Evolutionary conservation across 257 asterid species (phyloP).

Genomic region (Solanum sitiens): DNA sequence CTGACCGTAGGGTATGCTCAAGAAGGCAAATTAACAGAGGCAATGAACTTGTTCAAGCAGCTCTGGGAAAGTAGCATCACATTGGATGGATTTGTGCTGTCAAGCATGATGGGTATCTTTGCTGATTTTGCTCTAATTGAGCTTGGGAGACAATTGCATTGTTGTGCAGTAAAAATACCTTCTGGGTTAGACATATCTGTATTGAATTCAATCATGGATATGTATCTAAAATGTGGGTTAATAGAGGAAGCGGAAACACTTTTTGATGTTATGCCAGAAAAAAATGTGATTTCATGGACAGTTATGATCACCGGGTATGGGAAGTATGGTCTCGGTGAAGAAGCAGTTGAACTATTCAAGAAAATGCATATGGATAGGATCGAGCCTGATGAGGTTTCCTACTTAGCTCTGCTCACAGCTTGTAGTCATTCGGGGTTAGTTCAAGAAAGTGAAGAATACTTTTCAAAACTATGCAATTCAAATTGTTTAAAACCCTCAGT

Average conservation of each 20-base stretch:
- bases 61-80: conserved; percentile 20
- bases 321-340: conserved; percentile 35
- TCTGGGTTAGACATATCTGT: conserved; percentile 31
- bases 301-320: conserved; percentile 56
- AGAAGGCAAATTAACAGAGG: conserved; percentile 22
- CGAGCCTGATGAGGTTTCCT: conserved; percentile 45
- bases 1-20: conserved; percentile 42
- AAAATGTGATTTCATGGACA: conserved; percentile 45
- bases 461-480: conserved; percentile 30
- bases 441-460: conserved; percentile 38
- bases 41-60: conserved; percentile 41
- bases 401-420: conserved; percentile 53
- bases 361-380: conserved; percentile 30
- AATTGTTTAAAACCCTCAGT: conserved; percentile 27
- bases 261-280: conserved; percentile 24
- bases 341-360: conserved; percentile 41
- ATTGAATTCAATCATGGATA: conserved; percentile 36
- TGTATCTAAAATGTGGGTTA: conserved; percentile 62
- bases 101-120: conserved; percentile 38
- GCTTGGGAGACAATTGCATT: conserved; percentile 54
- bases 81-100: conserved; percentile 40
- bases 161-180: conserved; percentile 29
- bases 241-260: conserved; percentile 34
- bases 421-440: conserved; percentile 63
- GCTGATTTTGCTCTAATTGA: conserved; percentile 46